Conservation (phyloP, 306 rosid genomes). For the Coriaria nepalensis region DNA sequence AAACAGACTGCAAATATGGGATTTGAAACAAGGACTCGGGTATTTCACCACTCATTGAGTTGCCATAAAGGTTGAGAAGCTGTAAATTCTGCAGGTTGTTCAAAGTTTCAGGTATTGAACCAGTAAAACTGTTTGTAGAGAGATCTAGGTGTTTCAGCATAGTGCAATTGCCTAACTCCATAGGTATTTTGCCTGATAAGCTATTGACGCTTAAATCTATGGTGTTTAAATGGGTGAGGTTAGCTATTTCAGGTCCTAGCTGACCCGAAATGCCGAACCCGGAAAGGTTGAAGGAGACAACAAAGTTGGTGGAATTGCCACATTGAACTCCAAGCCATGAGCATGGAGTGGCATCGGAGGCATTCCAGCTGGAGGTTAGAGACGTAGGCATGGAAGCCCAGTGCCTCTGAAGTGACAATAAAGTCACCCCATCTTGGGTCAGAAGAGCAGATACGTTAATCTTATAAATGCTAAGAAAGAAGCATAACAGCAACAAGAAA, state of each 20-base stretch:
- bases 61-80: constrained; percentile 18
- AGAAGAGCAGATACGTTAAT: constrained; percentile 25
- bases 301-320: constrained; percentile 21
- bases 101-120: constrained; percentile 38
- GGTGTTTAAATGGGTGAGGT: constrained; percentile 26
- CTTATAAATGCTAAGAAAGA: constrained; percentile 13
- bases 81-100: constrained; percentile 18
- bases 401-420: constrained; percentile 32
- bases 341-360: constrained; percentile 57
- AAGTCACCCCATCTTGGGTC: constrained; percentile 48
- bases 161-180: constrained; percentile 30
- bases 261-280: constrained; percentile 31
- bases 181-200: constrained; percentile 35
- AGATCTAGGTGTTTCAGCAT: constrained; percentile 32
- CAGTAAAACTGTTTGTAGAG: constrained; percentile 23
- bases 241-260: constrained; percentile 41
- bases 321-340: constrained; percentile 63
- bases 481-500: constrained; percentile 20
- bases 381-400: constrained; percentile 37
- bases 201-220: constrained; percentile 22
- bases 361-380: constrained; percentile 41
- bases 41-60: constrained; percentile 31
- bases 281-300: constrained; percentile 42
- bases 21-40: constrained; percentile 38
- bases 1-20: constrained; percentile 17